Conservation (phyloP, 805 yeast genomes). For the Komagataella kurtzmanii region DNA sequence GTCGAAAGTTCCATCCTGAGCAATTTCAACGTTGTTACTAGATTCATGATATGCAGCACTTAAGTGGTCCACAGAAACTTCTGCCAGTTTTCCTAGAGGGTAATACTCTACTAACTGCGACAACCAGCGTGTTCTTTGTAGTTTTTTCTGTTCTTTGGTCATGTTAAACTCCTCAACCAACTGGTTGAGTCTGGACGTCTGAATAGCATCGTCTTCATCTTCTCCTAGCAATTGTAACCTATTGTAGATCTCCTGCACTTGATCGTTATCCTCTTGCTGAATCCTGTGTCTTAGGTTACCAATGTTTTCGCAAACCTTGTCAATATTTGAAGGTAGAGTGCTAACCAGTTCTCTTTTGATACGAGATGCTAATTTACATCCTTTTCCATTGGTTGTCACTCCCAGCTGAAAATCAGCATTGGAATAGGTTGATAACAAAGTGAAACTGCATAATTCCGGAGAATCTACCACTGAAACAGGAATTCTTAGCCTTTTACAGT, state of each 20-base stretch:
- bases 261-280: constrained; percentile 32
- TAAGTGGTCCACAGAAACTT: constrained; percentile 46
- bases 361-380: constrained; percentile 75
- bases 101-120: constrained; percentile 85
- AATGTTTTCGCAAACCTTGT: constrained; percentile 50
- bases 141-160: constrained; percentile 34
- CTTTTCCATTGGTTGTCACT: constrained; percentile 77
- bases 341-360: constrained; percentile 61
- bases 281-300: constrained; percentile 51
- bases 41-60: constrained; percentile 22
- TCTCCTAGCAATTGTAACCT: constrained; percentile 26
- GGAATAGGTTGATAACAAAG: constrained; percentile 55
- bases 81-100: constrained; percentile 56
- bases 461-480: constrained; percentile 75
- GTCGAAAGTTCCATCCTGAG: constrained; percentile 4
- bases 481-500: constrained; percentile 51
- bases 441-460: constrained; percentile 61
- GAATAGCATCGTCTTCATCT: constrained; percentile 60
- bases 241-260: constrained; percentile 13
- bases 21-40: neutral
- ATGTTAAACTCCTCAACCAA: constrained; percentile 47
- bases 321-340: constrained; percentile 57
- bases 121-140: constrained; percentile 68
- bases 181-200: constrained; percentile 41
- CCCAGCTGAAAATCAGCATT: constrained; percentile 74